These are phyloP conservation scores for Trichopus zeylanicus DNA, from an alignment of 116 monocot species.

Conservation along the genomic window DNA sequence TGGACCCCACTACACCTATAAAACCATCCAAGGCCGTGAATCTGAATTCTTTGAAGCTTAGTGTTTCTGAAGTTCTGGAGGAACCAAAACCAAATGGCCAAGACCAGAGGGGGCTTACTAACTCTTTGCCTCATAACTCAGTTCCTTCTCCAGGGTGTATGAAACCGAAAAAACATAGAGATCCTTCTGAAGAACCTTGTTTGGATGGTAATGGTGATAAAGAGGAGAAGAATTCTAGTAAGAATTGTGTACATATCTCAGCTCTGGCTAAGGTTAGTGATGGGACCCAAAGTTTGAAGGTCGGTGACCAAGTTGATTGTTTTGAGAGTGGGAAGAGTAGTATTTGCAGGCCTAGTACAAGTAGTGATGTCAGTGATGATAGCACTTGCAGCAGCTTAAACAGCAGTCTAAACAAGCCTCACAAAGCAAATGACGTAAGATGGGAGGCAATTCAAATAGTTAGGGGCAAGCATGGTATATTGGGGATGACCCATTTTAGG, in stretches of 20 bases:
- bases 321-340: conserved; percentile 14
- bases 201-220: neutral
- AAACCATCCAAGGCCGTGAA: conserved; percentile 6
- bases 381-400: conserved; percentile 49
- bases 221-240: conserved; percentile 7
- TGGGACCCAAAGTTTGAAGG: conserved; percentile 8
- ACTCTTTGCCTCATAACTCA: too few relatives aligned
- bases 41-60: conserved; percentile 4
- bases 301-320: conserved; percentile 5
- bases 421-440: conserved; percentile 45
- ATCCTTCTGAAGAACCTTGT: neutral
- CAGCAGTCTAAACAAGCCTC: conserved; percentile 36
- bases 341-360: conserved; percentile 26
- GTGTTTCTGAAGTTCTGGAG: neutral
- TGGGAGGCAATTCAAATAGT: conserved; percentile 41
- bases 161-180: conserved; percentile 2
- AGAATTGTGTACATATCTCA: conserved; percentile 6
- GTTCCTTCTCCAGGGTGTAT: too few relatives aligned
- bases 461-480: conserved; percentile 17
- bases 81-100: conserved; percentile 6
- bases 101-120: conserved; percentile 5
- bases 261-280: conserved; percentile 17
- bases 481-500: conserved; percentile 46
- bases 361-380: conserved; percentile 44
- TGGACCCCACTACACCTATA: conserved; percentile 8